These are phyloP conservation scores for Solanum etuberosum DNA, from an alignment of 257 asterid species.

Conservation along the genomic window DNA sequence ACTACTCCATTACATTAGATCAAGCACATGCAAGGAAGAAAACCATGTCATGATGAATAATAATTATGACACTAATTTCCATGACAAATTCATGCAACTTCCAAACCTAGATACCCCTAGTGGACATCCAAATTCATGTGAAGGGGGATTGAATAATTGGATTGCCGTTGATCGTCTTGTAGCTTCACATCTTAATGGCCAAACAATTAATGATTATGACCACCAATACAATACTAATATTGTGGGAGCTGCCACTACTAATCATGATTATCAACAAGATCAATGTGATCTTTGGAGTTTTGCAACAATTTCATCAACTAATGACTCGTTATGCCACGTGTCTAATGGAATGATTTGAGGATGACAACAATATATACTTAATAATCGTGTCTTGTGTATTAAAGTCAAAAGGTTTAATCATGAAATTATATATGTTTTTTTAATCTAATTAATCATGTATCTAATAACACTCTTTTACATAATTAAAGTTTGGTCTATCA, in stretches of 20 bases:
- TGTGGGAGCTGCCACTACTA: not conserved
- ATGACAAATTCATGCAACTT: conserved; percentile 48
- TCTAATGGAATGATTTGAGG: conserved; percentile 14
- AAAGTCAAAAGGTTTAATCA: not conserved
- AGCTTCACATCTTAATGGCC: conserved; percentile 88
- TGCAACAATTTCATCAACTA: conserved; percentile 30
- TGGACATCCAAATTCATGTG: not conserved
- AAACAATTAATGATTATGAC: conserved; percentile 6
- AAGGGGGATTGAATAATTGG: conserved; percentile 39
- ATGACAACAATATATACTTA: not conserved
- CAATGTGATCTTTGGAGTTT: conserved; percentile 40
- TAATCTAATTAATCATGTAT: not conserved
- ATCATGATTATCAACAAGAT: not conserved
- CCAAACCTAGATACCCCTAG: conserved; percentile 40
- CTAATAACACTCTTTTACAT: not conserved
- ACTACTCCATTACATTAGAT: conserved; percentile 62
- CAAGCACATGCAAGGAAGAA: conserved; percentile 51
- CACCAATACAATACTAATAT: not conserved
- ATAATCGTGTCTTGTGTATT: not conserved
- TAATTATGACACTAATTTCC: not conserved
- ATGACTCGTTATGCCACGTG: conserved; percentile 63
- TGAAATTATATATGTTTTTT: not conserved
- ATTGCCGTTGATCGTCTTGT: conserved; percentile 64
- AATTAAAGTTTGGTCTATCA: not conserved
- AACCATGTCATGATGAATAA: not conserved